Base-by-base conservation (phyloP, 2,329 filamentous ascomycete species). In the Thyridium curvatum region DNA sequence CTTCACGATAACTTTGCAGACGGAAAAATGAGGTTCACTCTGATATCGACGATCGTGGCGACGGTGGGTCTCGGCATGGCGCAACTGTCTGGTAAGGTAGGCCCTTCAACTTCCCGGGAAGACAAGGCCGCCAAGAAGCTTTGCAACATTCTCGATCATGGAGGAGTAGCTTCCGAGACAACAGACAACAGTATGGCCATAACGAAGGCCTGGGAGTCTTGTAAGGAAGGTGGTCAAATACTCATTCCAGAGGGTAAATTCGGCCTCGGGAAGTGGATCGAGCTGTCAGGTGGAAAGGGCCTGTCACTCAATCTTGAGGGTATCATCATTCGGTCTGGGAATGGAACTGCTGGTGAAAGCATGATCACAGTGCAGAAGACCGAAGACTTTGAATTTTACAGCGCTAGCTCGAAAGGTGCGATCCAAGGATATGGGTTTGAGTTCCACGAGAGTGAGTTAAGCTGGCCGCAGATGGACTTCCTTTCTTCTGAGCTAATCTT, bases 91-190 rank as follows among this genome's bases (percentile, higher is more conserved):
- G 53, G 51, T 12, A 41, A 31, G 12, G 53, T 56, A 28, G 53
- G 53, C 3, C 53, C 52, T 1, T 50, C 50, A 3, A 59, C 54
- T 9, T 49, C 49, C 12, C 46, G 47, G 8, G 45, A 43, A 13
- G 41, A 45, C 32, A 59, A 59, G 46, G 46, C 51, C 26, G 47
- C 51, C 14, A 47, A 44, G 38, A 58, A 58, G 45, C 44, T 56
- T 4, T 76, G 71, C 56, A 68, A 68, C 48, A 69, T 76, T 38
- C 58, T 68, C 38, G 51, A 65, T 38, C 72, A 73, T 46, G 71
- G 72, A 10, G 72, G 61, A 21, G 60, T 59, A n/a, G 66, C 69
- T 2, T 65, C 69, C 44, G 66, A 67, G 30, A 53, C 57, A 13
- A 68, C 66, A 3, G 71, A 75, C 45, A 58, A 54, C 43, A 43